A percentile compares a stretch with the other conserved stretches of the same genome.
Evolutionary conservation across 2,329 filamentous ascomycete species (phyloP).

Genomic region (Alternaria rosae): DNA sequence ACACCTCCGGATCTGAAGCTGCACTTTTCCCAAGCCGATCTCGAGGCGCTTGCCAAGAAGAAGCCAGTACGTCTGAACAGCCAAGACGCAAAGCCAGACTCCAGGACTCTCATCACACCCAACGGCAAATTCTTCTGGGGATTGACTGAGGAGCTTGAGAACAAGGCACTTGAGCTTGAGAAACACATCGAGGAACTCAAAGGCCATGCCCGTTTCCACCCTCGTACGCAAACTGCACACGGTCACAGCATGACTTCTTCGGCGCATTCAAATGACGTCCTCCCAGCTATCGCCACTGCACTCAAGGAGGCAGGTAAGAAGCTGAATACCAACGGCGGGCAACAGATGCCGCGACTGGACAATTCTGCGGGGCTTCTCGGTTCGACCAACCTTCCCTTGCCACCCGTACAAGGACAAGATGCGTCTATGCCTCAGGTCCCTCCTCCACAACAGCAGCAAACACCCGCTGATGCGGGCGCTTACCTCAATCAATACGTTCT

Average conservation of each 20-base stretch:
- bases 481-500: slow-evolving; percentile 49
- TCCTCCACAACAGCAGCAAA: slow-evolving; percentile 35
- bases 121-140: slow-evolving; percentile 80
- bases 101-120: slow-evolving; percentile 74
- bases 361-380: slow-evolving; percentile 28
- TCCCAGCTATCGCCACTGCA: slow-evolving; percentile 47
- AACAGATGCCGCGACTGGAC: slow-evolving; percentile 39
- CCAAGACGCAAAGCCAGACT: slow-evolving; percentile 54
- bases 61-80: slow-evolving; percentile 55
- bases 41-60: slow-evolving; percentile 64
- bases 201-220: slow-evolving; percentile 40
- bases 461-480: slow-evolving; percentile 42
- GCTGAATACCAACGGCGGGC: slow-evolving; percentile 34
- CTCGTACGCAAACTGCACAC: slow-evolving; percentile 31
- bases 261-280: slow-evolving; percentile 37
- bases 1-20: slow-evolving; percentile 48
- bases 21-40: slow-evolving; percentile 51
- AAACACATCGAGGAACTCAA: slow-evolving; percentile 48
- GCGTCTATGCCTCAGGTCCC: slow-evolving; percentile 24
- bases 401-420: slow-evolving; percentile 32
- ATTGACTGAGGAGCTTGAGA: slow-evolving; percentile 72
- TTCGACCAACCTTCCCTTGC: slow-evolving; percentile 31
- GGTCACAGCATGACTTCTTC: slow-evolving; percentile 22
- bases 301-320: slow-evolving; percentile 48
- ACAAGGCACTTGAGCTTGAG: slow-evolving; percentile 74